Percentiles rank a stretch among this genome's conserved stretches.
These are phyloP conservation scores for Paramecium sexaurelia DNA, from an alignment of 73 alveolate genomes.

Conservation along the genomic window DNA sequence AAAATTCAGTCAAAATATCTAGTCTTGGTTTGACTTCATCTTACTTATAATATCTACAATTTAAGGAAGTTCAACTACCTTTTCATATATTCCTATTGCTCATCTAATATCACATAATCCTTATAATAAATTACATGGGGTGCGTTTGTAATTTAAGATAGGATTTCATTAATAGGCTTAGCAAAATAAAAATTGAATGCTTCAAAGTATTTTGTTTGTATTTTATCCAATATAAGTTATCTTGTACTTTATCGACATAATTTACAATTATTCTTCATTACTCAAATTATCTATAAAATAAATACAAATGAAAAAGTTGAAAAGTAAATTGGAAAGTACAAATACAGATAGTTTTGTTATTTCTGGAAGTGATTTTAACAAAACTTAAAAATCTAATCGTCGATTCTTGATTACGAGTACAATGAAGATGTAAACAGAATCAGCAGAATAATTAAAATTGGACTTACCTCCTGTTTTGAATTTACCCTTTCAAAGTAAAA, in stretches of 20 bases:
- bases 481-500: neutral
- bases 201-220: slow-evolving; percentile 27
- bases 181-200: slow-evolving; percentile 53
- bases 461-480: neutral
- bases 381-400: slow-evolving; percentile 10
- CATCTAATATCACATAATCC: slow-evolving; percentile 60
- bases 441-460: neutral
- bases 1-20: slow-evolving; percentile 44
- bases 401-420: neutral
- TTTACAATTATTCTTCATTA: slow-evolving; percentile 6
- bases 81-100: slow-evolving; percentile 38
- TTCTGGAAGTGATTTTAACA: neutral
- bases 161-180: slow-evolving; percentile 53
- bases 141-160: neutral
- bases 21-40: slow-evolving; percentile 57
- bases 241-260: neutral
- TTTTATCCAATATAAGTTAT: neutral
- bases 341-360: slow-evolving; percentile 5
- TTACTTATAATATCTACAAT: slow-evolving; percentile 3
- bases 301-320: neutral
- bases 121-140: slow-evolving; percentile 48
- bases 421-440: neutral
- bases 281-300: neutral
- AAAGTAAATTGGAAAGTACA: neutral
- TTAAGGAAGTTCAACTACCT: slow-evolving; percentile 36